phyloP scores from a whole-genome alignment of 2,329 filamentous ascomycete species.

The Exophiala xenobiotica region DNA sequence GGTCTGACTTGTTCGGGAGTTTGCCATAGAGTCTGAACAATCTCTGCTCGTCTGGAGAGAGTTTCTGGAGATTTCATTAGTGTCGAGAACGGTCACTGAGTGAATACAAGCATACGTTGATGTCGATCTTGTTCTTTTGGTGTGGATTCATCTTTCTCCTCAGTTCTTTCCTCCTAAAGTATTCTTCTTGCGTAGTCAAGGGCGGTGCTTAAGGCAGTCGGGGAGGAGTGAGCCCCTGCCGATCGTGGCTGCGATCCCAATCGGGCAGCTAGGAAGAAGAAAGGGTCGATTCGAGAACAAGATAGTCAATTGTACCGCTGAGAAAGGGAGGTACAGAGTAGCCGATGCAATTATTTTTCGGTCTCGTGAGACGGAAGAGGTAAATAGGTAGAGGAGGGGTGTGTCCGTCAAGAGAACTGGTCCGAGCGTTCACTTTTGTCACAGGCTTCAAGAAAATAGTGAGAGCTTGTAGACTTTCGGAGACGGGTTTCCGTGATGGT shows the following conservation, averaged over 20 bases:
- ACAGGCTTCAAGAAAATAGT: background rate
- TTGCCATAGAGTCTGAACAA: constrained; percentile 98
- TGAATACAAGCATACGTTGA: constrained; percentile 58
- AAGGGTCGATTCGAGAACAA: background rate
- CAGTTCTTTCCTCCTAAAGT: background rate
- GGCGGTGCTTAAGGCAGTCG: background rate
- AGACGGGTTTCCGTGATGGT: constrained; percentile 2
- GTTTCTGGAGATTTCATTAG: constrained; percentile 58
- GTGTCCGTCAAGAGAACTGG: constrained; percentile 5
- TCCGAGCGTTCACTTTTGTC: constrained; percentile 13
- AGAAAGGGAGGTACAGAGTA: background rate
- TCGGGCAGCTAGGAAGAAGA: background rate
- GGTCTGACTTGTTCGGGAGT: constrained; percentile 91
- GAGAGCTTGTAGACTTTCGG: background rate
- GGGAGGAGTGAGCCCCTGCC: constrained; percentile 1
- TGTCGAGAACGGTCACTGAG: constrained; percentile 1
- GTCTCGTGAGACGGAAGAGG: background rate
- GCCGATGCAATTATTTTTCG: background rate
- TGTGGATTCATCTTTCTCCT: constrained; percentile 77
- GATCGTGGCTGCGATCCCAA: background rate
- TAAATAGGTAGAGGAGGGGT: constrained; percentile 9
- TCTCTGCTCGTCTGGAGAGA: constrained; percentile 92
- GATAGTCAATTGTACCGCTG: background rate
- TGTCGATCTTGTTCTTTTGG: constrained; percentile 97
- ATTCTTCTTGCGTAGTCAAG: background rate